These are phyloP conservation scores for Coriolopsis trogii DNA, from an alignment of 1,284 basidiomycete genomes.

Conservation along the genomic window DNA sequence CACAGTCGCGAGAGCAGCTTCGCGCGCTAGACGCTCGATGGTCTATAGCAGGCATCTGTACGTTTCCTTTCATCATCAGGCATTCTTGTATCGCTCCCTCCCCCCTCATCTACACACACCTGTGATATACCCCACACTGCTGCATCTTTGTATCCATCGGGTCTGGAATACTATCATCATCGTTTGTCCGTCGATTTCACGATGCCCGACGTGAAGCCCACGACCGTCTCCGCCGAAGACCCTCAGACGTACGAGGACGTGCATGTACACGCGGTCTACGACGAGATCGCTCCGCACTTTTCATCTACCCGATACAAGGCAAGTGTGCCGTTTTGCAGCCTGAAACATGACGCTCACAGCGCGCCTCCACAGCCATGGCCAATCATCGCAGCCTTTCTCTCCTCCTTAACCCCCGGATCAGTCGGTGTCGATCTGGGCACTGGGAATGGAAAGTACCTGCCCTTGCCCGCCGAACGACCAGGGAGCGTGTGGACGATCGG, in stretches of 20 bases:
- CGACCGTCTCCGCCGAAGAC: conserved; percentile 46
- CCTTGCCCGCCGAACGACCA: conserved; percentile 59
- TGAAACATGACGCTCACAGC: neutral
- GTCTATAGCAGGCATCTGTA: conserved; percentile 3
- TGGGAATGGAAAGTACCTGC: conserved; percentile 97
- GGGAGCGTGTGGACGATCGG: conserved; percentile 75
- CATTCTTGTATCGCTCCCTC: conserved; percentile 13
- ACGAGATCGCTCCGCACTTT: conserved; percentile 91
- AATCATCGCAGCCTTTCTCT: conserved; percentile 83
- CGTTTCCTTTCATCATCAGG: conserved; percentile 5
- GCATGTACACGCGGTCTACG: conserved; percentile 88
- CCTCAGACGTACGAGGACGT: conserved; percentile 66
- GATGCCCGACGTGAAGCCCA: conserved; percentile 39
- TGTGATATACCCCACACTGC: conserved; percentile 14
- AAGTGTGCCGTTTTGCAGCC: neutral
- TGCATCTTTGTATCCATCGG: conserved; percentile 17
- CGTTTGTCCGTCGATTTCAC: neutral
- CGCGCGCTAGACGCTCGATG: conserved; percentile 11
- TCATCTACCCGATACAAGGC: conserved; percentile 93
- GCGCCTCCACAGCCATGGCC: conserved; percentile 82
- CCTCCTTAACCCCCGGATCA: conserved; percentile 73
- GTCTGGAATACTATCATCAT: neutral
- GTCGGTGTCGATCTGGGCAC: conserved; percentile 95
- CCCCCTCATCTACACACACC: neutral
- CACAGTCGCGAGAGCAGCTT: conserved; percentile 15